Evolutionary conservation across 129 eudicot species (phyloP), one percentile per base, ranked within the genome.

Genomic region (Mikania micrantha): DNA sequence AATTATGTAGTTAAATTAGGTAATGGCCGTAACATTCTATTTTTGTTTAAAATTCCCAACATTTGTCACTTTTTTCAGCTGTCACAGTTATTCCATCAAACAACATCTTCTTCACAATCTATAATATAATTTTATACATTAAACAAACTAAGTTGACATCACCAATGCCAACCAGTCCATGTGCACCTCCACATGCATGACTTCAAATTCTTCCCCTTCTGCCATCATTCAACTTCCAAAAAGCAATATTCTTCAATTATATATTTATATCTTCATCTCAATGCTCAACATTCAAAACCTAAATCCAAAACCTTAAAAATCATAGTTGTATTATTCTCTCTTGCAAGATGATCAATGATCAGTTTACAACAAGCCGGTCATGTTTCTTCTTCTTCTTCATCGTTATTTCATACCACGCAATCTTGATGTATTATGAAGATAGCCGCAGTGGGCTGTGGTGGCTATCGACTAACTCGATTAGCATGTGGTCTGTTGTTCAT

Each of bases 151-250:
- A 74, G 70, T 68, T 60, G 62, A 45, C 60, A 69, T 53, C 58
- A 22, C 53, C 64, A 68, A 45, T 67, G 80, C 75, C 80, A 68
- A 76, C 80, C 48, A 60, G 24, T 24, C 75, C 80, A 76, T 76
- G 80, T 76, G 80, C 47, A 76, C 44, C 34, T 7, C 10, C 80
- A 76, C 70, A 76, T 76, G 74, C 70, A 76, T 76, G 74, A 64
- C 15, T 27, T 67, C 27, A 47, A 67, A 58, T 58, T 59, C 69
- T 34, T 27, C 36, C 62, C 19, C 62, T 56, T 56, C 38, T 4
- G 0, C 72, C 52, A 65, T 75, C 60, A 64, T 64, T 64, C 9
- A 39, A 48, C 67, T 29, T 58, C 60, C 54, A 24, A 45, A 22
- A 42, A 48, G 42, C 79, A 67, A 57, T 62, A 67, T 67, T 59